phyloP scores from a whole-genome alignment of 1,284 basidiomycete species.

The Erythrobasidium hasegawianum region DNA sequence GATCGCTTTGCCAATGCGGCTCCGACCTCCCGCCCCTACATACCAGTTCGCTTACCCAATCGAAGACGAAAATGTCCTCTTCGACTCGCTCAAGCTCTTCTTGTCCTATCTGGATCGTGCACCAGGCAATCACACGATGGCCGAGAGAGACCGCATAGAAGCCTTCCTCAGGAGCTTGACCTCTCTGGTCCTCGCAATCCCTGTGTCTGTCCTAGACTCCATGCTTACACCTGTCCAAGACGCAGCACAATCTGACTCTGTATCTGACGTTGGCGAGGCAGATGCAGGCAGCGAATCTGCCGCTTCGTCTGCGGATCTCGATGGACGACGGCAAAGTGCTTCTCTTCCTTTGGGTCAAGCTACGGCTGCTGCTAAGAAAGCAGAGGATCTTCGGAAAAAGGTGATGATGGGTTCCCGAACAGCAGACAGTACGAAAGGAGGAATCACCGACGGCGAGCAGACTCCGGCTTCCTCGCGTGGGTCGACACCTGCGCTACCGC shows the following conservation, averaged over 20 bases:
- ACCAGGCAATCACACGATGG: constrained; percentile 62
- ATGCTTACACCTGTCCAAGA: constrained; percentile 34
- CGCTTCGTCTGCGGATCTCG: constrained; percentile 30
- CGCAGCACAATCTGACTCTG: constrained; percentile 10
- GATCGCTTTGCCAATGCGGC: constrained; percentile 20
- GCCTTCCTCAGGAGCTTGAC: constrained; percentile 62
- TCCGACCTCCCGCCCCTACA: constrained; percentile 46
- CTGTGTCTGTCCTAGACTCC: constrained; percentile 36
- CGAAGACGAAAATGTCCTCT: constrained; percentile 72
- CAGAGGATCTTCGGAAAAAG: constrained; percentile 70
- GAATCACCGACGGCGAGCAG: constrained; percentile 7
- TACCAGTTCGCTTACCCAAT: constrained; percentile 78
- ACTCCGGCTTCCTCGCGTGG: constrained; percentile 22
- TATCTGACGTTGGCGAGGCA: constrained; percentile 32
- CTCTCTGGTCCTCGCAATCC: constrained; percentile 40
- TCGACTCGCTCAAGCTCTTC: constrained; percentile 83
- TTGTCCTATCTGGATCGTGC: constrained; percentile 86
- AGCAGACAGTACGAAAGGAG: constrained; percentile 21
- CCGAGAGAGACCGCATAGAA: constrained; percentile 79
- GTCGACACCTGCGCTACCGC: constrained; percentile 3
- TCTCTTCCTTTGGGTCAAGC: constrained; percentile 21
- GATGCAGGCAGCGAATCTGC: constrained; percentile 37
- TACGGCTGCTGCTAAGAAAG: constrained; percentile 52
- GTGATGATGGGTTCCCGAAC: constrained; percentile 58
- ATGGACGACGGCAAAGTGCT: constrained; percentile 30